Base-by-base conservation (phyloP, 495 filamentous ascomycete genomes). In the Bacidia rubella region DNA sequence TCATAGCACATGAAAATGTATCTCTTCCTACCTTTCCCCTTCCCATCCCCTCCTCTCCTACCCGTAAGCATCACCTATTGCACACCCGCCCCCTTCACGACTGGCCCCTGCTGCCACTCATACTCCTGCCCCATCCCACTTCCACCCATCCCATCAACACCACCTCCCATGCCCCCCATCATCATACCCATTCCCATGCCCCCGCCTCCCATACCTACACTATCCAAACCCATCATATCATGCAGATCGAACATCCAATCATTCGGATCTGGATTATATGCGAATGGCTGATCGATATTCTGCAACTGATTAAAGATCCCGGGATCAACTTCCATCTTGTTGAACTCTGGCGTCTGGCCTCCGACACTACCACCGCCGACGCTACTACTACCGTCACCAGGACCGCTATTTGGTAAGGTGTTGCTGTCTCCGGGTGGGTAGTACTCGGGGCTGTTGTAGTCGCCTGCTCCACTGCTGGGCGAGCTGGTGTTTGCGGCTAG, bases 271-370 rank as follows among this genome's bases (percentile, higher is more conserved):
- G 47, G 26, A 38, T 50, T 50, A 38, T 10, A 50, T 4, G 25
- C 29, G 25, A 50, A 50, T 26, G 47, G 27, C 12, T 19, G 47
- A 12, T 50, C 47, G n/a, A 50, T 50, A 10, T 38, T 25, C 25
- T 50, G 47, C 20, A 50, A 17, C 32, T 50, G 47, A 5, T 26
- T 25, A 19, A 50, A 50, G 1, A 50, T 35, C n/a, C 38, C 38
- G 29, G 47, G 47, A 38, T 50, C 47, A 24, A 50, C 47, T 38
- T 50, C 47, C 47, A 50, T 50, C 27, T 50, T 50, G 20, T 39
- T n/a, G 24, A 23, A 47, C 12, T 47, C 20, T 4, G 20, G 20
- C n/a, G 22, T 24, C 17, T 19, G 45, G 19, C 17, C 10, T 20
- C 22, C 4, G 45, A n/a, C 7, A n/a, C n/a, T n/a, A n/a, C n/a